These are phyloP conservation scores for Euphorbia schlechtendalii DNA, from an alignment of 441 rosid species.

Conservation along the genomic window DNA sequence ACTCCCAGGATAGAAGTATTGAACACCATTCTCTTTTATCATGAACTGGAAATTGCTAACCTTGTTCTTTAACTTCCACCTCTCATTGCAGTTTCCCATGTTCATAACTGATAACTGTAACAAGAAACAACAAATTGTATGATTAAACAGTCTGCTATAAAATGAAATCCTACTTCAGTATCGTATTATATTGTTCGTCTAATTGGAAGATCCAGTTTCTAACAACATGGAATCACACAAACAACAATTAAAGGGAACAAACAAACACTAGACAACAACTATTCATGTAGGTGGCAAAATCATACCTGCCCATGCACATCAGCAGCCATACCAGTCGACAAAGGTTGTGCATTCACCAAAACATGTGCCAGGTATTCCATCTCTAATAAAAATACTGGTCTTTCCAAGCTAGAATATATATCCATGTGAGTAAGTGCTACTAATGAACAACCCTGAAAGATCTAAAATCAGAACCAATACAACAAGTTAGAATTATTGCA, in stretches of 20 bases:
- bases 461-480: neutral
- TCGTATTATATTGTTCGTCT: neutral
- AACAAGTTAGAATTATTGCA: neutral
- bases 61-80: slow-evolving; percentile 38
- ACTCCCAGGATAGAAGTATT: slow-evolving; percentile 75
- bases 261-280: neutral
- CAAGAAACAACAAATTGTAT: neutral
- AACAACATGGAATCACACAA: neutral
- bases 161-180: neutral
- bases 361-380: slow-evolving; percentile 67
- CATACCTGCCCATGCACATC: slow-evolving; percentile 92
- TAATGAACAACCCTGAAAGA: slow-evolving; percentile 61
- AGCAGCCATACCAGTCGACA: slow-evolving; percentile 83
- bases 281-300: neutral
- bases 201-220: neutral
- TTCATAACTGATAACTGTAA: slow-evolving; percentile 62
- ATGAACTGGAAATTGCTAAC: slow-evolving; percentile 67
- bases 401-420: slow-evolving; percentile 53
- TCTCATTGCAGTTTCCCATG: slow-evolving; percentile 29
- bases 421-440: slow-evolving; percentile 67
- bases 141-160: neutral
- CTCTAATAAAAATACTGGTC: slow-evolving; percentile 42
- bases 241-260: neutral
- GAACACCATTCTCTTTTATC: slow-evolving; percentile 66
- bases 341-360: slow-evolving; percentile 70